Evolutionary conservation across 2,329 filamentous ascomycete genomes (phyloP).

Genomic region (Podosphaera leucotricha): DNA sequence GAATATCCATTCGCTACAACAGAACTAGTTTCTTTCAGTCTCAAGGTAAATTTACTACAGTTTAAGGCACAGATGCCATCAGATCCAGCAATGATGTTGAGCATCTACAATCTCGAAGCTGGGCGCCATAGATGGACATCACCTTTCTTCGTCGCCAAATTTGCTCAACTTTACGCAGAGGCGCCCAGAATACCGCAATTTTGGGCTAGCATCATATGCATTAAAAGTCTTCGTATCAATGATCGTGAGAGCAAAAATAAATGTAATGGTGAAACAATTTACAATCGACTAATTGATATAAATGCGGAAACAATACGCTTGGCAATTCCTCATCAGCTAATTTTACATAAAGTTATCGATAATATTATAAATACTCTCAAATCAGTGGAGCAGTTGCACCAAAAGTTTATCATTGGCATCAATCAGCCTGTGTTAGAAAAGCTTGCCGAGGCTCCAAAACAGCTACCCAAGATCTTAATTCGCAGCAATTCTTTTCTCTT

Average conservation of each 20-base stretch:
- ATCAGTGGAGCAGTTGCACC: conserved; percentile 70
- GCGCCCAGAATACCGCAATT: conserved; percentile 60
- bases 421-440: conserved; percentile 79
- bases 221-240: conserved; percentile 63
- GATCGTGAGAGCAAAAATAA: conserved; percentile 50
- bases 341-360: conserved; percentile 78
- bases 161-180: conserved; percentile 69
- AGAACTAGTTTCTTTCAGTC: conserved; percentile 61
- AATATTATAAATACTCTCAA: conserved; percentile 78
- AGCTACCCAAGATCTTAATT: conserved; percentile 65
- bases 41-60: conserved; percentile 62
- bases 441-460: conserved; percentile 62
- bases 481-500: conserved; percentile 65
- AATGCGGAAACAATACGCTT: conserved; percentile 67
- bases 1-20: conserved; percentile 8
- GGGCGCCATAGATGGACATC: conserved; percentile 72
- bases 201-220: conserved; percentile 69
- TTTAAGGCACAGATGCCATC: conserved; percentile 72
- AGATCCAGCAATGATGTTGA: conserved; percentile 79
- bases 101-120: conserved; percentile 60
- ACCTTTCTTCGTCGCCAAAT: conserved; percentile 54
- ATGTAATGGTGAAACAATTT: conserved; percentile 29
- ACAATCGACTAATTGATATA: conserved; percentile 68
- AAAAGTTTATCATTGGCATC: conserved; percentile 69
- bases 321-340: conserved; percentile 73